Evolutionary conservation across 2,329 filamentous ascomycete species (phyloP).

Genomic region (Parascedosporium putredinis): DNA sequence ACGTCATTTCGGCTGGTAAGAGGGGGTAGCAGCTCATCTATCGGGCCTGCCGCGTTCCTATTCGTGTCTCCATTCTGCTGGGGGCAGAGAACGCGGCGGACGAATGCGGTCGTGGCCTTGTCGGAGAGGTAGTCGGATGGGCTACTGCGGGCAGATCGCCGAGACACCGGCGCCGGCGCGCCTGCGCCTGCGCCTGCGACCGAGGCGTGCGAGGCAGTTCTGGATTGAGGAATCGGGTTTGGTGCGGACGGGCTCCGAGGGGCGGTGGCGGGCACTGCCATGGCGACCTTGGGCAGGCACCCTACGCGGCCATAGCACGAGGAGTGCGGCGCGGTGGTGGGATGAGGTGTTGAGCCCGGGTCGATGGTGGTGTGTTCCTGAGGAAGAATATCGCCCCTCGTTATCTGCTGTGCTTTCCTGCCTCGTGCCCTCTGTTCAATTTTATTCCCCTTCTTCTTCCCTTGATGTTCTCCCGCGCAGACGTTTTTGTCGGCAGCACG

Average conservation of each 20-base stretch:
- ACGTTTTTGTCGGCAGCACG: background rate
- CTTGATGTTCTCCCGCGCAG: background rate
- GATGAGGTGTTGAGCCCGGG: too few relatives aligned
- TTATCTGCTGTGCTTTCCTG: too few relatives aligned
- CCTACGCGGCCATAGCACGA: background rate
- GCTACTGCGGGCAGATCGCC: constrained; percentile 23
- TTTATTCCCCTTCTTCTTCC: too few relatives aligned
- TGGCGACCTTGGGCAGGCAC: background rate
- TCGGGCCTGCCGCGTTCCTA: constrained; percentile 36
- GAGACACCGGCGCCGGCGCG: constrained; percentile 16
- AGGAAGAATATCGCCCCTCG: too few relatives aligned
- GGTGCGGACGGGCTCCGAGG: constrained; percentile 7
- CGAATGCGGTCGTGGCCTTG: constrained; percentile 66
- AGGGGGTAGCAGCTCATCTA: constrained; percentile 77
- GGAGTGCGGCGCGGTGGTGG: background rate
- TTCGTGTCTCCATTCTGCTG: constrained; percentile 49
- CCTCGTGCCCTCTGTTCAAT: too few relatives aligned
- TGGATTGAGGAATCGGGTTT: constrained; percentile 7
- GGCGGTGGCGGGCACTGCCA: background rate
- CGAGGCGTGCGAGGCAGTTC: constrained; percentile 7
- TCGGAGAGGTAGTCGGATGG: constrained; percentile 54
- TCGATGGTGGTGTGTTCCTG: too few relatives aligned
- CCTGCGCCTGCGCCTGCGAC: constrained; percentile 12
- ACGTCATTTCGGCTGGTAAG: constrained; percentile 91
- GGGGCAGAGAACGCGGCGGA: constrained; percentile 76